phyloP scores from a whole-genome alignment of 225 moss, liverwort and hornwort species.

The Lunularia cruciata region DNA sequence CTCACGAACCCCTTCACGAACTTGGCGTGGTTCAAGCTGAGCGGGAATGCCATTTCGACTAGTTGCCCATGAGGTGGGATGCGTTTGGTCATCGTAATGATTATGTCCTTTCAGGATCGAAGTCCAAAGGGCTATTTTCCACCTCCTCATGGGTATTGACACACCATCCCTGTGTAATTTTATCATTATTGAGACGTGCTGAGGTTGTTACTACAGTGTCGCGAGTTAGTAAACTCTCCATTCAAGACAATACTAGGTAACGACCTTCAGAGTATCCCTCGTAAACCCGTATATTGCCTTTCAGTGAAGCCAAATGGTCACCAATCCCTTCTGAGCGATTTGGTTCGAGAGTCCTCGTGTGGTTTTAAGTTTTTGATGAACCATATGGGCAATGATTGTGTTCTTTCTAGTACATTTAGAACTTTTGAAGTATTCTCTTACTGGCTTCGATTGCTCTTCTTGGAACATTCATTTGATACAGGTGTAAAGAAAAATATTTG shows the following conservation, averaged over 20 bases:
- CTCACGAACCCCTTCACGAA: slow-evolving; percentile 12
- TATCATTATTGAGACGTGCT: slow-evolving; percentile 11
- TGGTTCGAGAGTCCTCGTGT: slow-evolving; percentile 32
- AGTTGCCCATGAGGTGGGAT: slow-evolving; percentile 5
- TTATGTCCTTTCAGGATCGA: slow-evolving; percentile 13
- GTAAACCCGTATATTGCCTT: slow-evolving; percentile 16
- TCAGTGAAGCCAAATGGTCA: slow-evolving; percentile 28
- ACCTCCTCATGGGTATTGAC: slow-evolving; percentile 3
- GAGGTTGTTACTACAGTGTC: not conserved
- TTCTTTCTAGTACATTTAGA: slow-evolving; percentile 24
- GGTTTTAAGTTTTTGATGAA: slow-evolving; percentile 31
- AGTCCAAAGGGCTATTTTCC: slow-evolving; percentile 14
- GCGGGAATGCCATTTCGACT: not conserved
- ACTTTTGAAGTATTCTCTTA: slow-evolving; percentile 14
- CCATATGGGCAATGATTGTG: slow-evolving; percentile 31
- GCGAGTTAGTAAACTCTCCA: slow-evolving; percentile 17
- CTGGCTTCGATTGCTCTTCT: slow-evolving; percentile 19
- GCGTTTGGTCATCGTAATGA: slow-evolving; percentile 17
- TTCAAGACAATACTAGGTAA: not conserved
- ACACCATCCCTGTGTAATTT: slow-evolving; percentile 35
- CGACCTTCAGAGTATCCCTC: slow-evolving; percentile 21
- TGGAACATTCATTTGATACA: slow-evolving; percentile 31
- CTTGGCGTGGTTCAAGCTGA: slow-evolving; percentile 22
- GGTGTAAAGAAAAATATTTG: slow-evolving; percentile 36
- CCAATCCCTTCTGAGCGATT: slow-evolving; percentile 13